A percentile compares a stretch with the other conserved stretches of the same genome.
Evolutionary conservation across 164 flowering plant genomes (phyloP).

Genomic region (Macadamia integrifolia): DNA sequence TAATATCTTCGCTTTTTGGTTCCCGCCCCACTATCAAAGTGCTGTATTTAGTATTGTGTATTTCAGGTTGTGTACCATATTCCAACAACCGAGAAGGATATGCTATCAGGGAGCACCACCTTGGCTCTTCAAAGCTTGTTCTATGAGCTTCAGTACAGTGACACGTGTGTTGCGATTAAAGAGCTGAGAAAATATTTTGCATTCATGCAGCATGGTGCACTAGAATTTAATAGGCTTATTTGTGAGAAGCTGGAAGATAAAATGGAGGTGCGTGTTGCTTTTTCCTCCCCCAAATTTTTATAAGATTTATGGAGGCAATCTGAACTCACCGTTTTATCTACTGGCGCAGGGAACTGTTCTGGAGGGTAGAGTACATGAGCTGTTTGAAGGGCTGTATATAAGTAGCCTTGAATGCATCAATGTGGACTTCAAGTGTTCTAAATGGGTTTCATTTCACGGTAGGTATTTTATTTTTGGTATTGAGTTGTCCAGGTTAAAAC

Average conservation of each 20-base stretch:
- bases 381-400: conserved; percentile 96
- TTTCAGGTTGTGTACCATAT: conserved; percentile 93
- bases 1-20: conserved; percentile 1
- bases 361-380: conserved; percentile 87
- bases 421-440: conserved; percentile 90
- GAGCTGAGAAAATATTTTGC: conserved; percentile 95
- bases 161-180: conserved; percentile 83
- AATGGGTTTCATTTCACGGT: conserved; percentile 96
- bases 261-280: conserved; percentile 64
- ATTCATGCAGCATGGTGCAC: conserved; percentile 97
- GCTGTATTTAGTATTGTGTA: not conserved
- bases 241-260: conserved; percentile 92
- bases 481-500: not conserved
- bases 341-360: conserved; percentile 80
- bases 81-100: conserved; percentile 94
- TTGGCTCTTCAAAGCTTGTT: conserved; percentile 88
- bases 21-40: not conserved
- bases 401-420: conserved; percentile 91
- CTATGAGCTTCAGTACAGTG: conserved; percentile 88
- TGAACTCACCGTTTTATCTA: conserved; percentile 4
- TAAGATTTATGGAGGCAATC: not conserved
- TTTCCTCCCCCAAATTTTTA: not conserved
- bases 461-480: conserved; percentile 12
- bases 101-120: conserved; percentile 87
- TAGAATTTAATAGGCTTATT: conserved; percentile 85